These are phyloP conservation scores for Cardamine resedifolia DNA, from an alignment of 345 rosid species.

Conservation along the genomic window DNA sequence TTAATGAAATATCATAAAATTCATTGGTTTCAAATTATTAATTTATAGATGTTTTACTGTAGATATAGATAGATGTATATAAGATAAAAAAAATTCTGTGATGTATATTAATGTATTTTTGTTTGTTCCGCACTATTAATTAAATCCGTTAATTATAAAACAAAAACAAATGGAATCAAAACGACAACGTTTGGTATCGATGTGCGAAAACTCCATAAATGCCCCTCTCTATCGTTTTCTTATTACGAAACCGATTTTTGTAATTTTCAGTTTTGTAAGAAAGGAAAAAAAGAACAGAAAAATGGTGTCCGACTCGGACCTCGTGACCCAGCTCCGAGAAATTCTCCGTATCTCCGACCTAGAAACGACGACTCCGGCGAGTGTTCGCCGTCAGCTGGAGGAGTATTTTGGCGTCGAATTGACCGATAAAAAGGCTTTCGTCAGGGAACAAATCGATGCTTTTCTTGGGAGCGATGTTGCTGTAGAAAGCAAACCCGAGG, in stretches of 20 bases:
- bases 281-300: background rate
- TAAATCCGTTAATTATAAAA: no score
- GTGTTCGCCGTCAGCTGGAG: constrained; percentile 64
- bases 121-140: no score
- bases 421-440: constrained; percentile 52
- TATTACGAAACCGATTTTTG: background rate
- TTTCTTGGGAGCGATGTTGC: constrained; percentile 32
- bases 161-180: background rate
- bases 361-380: constrained; percentile 61
- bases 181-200: background rate
- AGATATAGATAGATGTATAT: no score
- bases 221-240: background rate
- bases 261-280: constrained; percentile 1
- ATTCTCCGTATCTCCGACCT: constrained; percentile 66
- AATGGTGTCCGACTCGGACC: constrained; percentile 70
- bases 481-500: constrained; percentile 24
- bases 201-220: background rate
- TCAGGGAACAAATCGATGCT: constrained; percentile 65
- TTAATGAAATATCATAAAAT: no score
- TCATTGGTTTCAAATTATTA: no score
- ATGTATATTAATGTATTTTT: no score
- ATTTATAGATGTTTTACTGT: no score
- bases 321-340: constrained; percentile 59
- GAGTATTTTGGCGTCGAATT: constrained; percentile 57
- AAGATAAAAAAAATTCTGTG: no score